Base-by-base conservation (phyloP, 257 asterid genomes). In the Fraxinus pennsylvanica region DNA sequence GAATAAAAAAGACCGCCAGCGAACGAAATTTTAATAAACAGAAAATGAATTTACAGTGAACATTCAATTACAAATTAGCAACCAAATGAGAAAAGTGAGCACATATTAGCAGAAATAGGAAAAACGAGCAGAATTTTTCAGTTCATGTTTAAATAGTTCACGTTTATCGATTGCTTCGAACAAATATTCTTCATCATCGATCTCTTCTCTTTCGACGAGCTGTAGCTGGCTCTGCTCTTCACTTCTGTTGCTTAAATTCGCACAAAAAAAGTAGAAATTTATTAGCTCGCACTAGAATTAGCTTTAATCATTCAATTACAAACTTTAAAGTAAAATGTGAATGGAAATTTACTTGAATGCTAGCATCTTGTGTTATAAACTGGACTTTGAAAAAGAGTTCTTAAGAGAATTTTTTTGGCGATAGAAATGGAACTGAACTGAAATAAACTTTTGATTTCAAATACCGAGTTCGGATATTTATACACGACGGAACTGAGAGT, bases 121-220 rank as follows among this genome's bases (percentile, higher is more conserved):
- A 74, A 15, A 47, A 38, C 4, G 21, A 72, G 73, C 54, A 5
- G 70, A 25, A 61, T n/a, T 71, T 8, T 50, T 65, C 39, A 76
- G 32, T 35, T 41, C 5, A 9, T 6, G 61, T 3, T 4, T 3
- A 47, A 10, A 78, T 41, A 36, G 10, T 39, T 71, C 84, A 94
- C 97, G 80, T 84, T 94, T 94, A 81, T 94, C 99, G n/a, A 95
- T 95, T 12, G 97, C 97, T 91, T 93, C 99, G 78, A 96, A 93
- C 91, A 91, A 76, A 83, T 93, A 97, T 45, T 93, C 99, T 85
- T 96, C 99, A 76, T 90, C 98, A 14, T 93, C 97, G 84, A 92
- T 80, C 72, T 88, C 98, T 85, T 92, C 98, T 72, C 98, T 84
- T 81, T 93, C 94, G 65, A 96, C 91, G 47, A 96, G 86, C 91